Percentiles rank a stretch among this genome's conserved stretches.
phyloP scores from a whole-genome alignment of 345 rosid species.

The Firmiana major region DNA sequence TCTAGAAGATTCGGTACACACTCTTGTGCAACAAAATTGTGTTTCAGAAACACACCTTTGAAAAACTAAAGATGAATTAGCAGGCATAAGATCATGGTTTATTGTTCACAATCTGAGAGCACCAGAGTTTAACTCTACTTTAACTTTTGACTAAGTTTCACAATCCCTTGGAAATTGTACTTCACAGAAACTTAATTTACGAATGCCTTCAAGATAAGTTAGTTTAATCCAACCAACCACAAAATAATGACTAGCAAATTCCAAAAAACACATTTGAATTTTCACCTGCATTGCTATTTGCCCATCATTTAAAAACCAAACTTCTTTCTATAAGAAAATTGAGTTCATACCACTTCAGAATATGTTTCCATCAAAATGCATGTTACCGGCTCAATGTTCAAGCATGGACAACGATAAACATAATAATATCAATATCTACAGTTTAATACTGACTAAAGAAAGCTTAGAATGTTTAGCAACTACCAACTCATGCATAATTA shows the following conservation, averaged over 20 bases:
- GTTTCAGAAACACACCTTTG: background rate
- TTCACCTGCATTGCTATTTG: background rate
- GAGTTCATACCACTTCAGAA: background rate
- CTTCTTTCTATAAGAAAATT: background rate
- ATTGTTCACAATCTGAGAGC: too few species aligned
- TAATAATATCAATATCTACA: background rate
- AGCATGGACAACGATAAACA: background rate
- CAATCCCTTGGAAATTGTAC: background rate
- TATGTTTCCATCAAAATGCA: too few species aligned
- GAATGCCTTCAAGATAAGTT: background rate
- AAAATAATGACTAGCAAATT: background rate
- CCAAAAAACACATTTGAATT: background rate
- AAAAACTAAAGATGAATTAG: background rate
- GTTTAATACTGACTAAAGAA: too few species aligned
- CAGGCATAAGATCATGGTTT: background rate
- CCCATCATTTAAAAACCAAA: background rate
- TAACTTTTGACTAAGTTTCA: background rate
- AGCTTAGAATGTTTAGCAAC: background rate
- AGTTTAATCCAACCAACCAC: background rate
- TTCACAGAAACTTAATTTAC: background rate
- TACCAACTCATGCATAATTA: background rate
- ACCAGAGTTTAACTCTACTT: background rate
- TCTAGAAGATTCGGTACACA: too few species aligned
- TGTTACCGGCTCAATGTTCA: background rate
- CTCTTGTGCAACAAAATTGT: background rate